Evolutionary conservation across 83 land plant genomes (phyloP), one percentile per base, ranked within the genome.

Genomic region (Larix sibirica): DNA sequence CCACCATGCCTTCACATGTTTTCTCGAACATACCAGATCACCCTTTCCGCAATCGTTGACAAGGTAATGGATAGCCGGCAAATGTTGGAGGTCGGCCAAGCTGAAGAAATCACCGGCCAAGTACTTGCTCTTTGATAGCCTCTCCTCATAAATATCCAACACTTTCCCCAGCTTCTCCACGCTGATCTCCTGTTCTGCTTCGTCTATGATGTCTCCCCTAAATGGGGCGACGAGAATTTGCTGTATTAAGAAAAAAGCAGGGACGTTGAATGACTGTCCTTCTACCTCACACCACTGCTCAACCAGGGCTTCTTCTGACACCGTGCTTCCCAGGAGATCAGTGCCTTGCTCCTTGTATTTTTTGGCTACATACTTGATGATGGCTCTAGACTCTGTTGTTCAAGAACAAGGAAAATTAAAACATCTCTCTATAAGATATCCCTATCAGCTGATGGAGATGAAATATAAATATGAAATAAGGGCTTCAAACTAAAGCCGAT

Each of bases 251-350:
- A 90, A 69, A 0, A 83, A 79, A 1, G 88, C 81, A 2, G 87
- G 87, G 2, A 94, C 90, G 73, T 88, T 92, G 86, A 88, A 94
- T 83, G 61, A 88, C 79, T 94, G 96, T 36, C 82, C 79, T 70
- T 94, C 96, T 0, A 91, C 91, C 67, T 94, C 92, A 14, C 89
- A 28, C 96, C 96, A 33, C 36, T 33, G 36, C 3, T 33, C 36
- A 33, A 33, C 36, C 79, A 62, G 47, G 20, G 90, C 88, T 79
- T 54, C 58, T 31, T 88, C 88, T n/a, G 21, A 63, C 26, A 58
- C 18, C 21, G 26, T 73, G 16, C 23, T 79, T 58, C 75, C 38
- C 10, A 84, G 61, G 21, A 92, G 83, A 36, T 83, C 86, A 0
- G 90, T 79, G 5, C 90, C 91, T 8, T 79, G 60, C 20, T 65